These are phyloP conservation scores for Kwoniella mangroviensis DNA, from an alignment of 768 basidiomycete species.

Conservation along the genomic window DNA sequence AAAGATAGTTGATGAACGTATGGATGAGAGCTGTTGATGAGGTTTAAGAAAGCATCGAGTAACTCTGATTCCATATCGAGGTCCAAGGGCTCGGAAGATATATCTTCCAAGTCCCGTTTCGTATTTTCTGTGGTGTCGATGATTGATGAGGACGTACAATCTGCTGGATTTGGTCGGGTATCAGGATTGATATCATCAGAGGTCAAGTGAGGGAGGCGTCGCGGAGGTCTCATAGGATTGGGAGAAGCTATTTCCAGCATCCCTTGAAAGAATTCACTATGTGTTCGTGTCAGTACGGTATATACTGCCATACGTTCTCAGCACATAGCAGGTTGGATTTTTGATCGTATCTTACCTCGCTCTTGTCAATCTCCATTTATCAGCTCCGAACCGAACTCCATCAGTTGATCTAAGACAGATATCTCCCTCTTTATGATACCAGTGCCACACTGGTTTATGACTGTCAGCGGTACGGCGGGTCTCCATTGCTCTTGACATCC, in stretches of 20 bases:
- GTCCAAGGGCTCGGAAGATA: background rate
- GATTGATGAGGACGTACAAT: no score
- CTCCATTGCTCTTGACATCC: background rate
- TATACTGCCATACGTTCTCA: no score
- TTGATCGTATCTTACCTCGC: conserved; percentile 9
- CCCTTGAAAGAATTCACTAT: background rate
- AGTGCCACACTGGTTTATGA: background rate
- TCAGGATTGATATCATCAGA: no score
- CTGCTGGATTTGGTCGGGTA: no score
- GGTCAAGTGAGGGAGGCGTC: no score
- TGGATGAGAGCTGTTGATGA: background rate
- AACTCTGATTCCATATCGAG: background rate
- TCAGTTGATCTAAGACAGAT: background rate
- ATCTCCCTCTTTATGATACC: conserved; percentile 9
- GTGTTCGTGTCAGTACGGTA: no score
- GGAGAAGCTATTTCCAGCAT: conserved; percentile 2
- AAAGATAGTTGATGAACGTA: background rate
- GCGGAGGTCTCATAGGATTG: background rate
- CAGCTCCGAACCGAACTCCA: background rate
- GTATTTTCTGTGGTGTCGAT: no score
- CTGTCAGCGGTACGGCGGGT: background rate
- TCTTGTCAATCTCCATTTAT: background rate
- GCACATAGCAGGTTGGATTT: no score
- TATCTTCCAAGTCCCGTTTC: background rate
- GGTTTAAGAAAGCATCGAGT: background rate